Conservation (phyloP, 2,329 filamentous ascomycete genomes). For the Phyllosticta citribraziliensis region DNA sequence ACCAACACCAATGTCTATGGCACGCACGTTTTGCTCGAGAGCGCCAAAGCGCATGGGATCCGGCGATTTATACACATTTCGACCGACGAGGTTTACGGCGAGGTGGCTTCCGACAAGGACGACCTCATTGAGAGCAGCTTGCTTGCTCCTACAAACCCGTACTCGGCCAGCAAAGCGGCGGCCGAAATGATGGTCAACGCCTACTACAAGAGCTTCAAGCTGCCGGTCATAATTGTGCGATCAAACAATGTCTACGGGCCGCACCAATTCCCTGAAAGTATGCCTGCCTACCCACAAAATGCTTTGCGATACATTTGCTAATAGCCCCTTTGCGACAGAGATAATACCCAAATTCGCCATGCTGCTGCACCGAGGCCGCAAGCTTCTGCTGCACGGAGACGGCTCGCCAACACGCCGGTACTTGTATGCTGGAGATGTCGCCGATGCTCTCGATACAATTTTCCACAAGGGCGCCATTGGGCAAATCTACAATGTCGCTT, state of each 20-base stretch:
- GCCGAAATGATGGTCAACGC: conserved; percentile 81
- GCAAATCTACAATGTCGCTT: conserved; percentile 75
- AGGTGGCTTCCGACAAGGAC: conserved; percentile 61
- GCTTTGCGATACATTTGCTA: conserved; percentile 4
- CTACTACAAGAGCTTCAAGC: conserved; percentile 74
- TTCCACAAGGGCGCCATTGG: conserved; percentile 66
- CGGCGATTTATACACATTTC: conserved; percentile 72
- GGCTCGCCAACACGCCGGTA: conserved; percentile 67
- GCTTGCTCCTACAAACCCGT: conserved; percentile 71
- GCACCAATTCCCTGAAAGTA: conserved; percentile 76
- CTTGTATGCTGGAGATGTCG: conserved; percentile 68
- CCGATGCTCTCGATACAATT: conserved; percentile 75
- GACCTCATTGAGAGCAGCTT: conserved; percentile 65
- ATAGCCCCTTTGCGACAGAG: conserved; percentile 39
- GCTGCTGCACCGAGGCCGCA: conserved; percentile 55
- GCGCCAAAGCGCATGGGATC: conserved; percentile 60
- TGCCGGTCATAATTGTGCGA: conserved; percentile 69
- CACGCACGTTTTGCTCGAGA: conserved; percentile 73
- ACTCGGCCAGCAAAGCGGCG: conserved; percentile 70
- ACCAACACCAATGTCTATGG: conserved; percentile 75
- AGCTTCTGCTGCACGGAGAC: conserved; percentile 66
- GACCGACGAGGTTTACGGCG: conserved; percentile 79
- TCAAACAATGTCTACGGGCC: conserved; percentile 83
- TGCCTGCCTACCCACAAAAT: conserved; percentile 22
- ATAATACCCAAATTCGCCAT: conserved; percentile 77